phyloP scores from a whole-genome alignment of 805 yeast species.

The Scheffersomyces coipomensis region DNA sequence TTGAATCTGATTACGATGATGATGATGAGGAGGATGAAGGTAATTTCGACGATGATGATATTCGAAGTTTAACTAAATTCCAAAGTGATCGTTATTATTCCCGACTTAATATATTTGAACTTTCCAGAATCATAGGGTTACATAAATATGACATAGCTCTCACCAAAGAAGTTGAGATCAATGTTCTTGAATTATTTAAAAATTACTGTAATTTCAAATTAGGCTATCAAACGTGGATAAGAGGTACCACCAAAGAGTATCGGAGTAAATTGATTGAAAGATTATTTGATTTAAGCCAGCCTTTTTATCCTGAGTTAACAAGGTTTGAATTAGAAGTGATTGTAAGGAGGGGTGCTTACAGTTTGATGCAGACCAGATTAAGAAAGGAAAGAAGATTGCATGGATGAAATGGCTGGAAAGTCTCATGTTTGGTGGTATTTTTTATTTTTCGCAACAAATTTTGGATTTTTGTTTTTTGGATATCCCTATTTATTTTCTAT shows the following conservation, averaged over 20 bases:
- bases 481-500: too few relatives aligned
- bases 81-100: constrained; percentile 29
- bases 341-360: constrained; percentile 78
- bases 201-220: constrained; percentile 65
- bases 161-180: constrained; percentile 54
- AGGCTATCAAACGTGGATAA: constrained; percentile 81
- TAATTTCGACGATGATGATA: not conserved
- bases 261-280: constrained; percentile 49
- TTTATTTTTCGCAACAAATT: too few relatives aligned
- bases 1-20: too few relatives aligned
- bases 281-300: constrained; percentile 47
- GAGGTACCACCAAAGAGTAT: constrained; percentile 63
- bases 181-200: constrained; percentile 51
- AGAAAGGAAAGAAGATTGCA: constrained; percentile 52
- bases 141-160: constrained; percentile 44
- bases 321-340: constrained; percentile 63
- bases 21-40: too few relatives aligned
- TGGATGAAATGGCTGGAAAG: too few relatives aligned
- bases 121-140: constrained; percentile 53
- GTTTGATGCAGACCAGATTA: constrained; percentile 73
- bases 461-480: too few relatives aligned
- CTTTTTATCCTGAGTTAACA: constrained; percentile 49
- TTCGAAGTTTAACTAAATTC: constrained; percentile 1
- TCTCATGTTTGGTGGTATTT: too few relatives aligned
- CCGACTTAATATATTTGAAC: constrained; percentile 54